These are phyloP conservation scores for Corylus americana DNA, from an alignment of 306 rosid species.

Conservation along the genomic window DNA sequence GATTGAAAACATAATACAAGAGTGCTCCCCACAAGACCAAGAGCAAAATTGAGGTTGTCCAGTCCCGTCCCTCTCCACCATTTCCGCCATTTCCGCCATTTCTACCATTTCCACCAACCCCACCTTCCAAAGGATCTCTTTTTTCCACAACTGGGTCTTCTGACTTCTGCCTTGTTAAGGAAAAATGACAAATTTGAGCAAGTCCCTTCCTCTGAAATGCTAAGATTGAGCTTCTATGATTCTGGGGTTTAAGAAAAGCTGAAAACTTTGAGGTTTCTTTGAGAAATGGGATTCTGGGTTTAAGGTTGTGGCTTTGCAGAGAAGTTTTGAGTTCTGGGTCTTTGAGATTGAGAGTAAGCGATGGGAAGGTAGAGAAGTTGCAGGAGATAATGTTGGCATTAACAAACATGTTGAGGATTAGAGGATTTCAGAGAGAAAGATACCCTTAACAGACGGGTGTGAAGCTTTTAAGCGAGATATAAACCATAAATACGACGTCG, in stretches of 20 bases:
- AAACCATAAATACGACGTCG: conserved; percentile 1
- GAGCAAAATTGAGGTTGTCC: conserved; percentile 83
- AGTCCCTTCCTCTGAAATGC: conserved; percentile 24
- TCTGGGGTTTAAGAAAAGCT: conserved; percentile 15
- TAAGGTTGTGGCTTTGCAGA: conserved; percentile 34
- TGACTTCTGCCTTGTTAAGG: conserved; percentile 31
- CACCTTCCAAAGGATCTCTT: conserved; percentile 24
- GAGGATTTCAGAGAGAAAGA: background rate
- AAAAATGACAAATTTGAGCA: conserved; percentile 39
- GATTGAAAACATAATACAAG: conserved; percentile 65
- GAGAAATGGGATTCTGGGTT: conserved; percentile 18
- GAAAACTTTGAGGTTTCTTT: conserved; percentile 4
- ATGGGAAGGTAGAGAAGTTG: conserved; percentile 47
- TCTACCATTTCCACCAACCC: conserved; percentile 26
- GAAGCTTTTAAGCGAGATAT: no score
- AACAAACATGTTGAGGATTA: conserved; percentile 31
- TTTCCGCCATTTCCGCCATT: conserved; percentile 33
- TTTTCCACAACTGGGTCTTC: conserved; percentile 43
- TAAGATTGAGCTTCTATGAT: conserved; percentile 18
- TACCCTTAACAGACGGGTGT: background rate
- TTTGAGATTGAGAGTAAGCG: conserved; percentile 28
- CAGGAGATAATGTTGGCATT: conserved; percentile 57
- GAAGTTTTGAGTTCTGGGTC: conserved; percentile 22
- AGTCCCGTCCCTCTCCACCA: conserved; percentile 49
- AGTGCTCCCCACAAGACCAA: conserved; percentile 73